A percentile compares a stretch with the other conserved stretches of the same genome.
These are phyloP conservation scores for Halophytophthora batemanensis DNA, from an alignment of 352 stramenopile genomes.

Conservation along the genomic window DNA sequence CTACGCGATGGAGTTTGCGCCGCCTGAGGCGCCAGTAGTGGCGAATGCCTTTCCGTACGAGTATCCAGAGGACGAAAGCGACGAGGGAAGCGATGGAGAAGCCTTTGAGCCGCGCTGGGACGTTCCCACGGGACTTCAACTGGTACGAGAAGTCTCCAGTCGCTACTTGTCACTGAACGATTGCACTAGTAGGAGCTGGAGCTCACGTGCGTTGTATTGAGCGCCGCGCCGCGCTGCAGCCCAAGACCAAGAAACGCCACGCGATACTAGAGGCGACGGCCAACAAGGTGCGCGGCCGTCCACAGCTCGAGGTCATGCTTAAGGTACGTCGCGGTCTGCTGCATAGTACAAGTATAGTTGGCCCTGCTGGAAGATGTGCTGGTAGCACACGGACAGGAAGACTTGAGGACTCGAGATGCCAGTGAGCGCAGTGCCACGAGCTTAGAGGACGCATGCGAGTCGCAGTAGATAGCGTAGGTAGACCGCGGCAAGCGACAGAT, in stretches of 20 bases:
- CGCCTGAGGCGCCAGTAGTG: slow-evolving; percentile 2
- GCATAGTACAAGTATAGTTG: background rate
- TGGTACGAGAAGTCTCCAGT: slow-evolving; percentile 17
- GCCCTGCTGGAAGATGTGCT: background rate
- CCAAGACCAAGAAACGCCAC: slow-evolving; percentile 39
- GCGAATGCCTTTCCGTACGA: slow-evolving; percentile 44
- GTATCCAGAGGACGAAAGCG: slow-evolving; percentile 34
- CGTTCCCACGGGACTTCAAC: slow-evolving; percentile 21
- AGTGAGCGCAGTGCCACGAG: too few species aligned
- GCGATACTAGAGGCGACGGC: slow-evolving; percentile 43
- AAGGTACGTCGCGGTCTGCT: slow-evolving; percentile 20
- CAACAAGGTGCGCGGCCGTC: slow-evolving; percentile 34
- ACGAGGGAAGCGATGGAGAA: slow-evolving; percentile 23
- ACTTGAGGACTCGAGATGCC: background rate
- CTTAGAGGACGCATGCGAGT: too few species aligned
- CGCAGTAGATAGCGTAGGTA: too few species aligned
- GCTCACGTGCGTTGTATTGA: slow-evolving; percentile 4
- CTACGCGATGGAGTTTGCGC: slow-evolving; percentile 40
- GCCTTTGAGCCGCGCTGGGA: slow-evolving; percentile 24
- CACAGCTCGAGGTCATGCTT: slow-evolving; percentile 48
- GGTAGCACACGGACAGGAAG: background rate
- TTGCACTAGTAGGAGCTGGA: too few species aligned
- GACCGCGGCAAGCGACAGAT: too few species aligned
- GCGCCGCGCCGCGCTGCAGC: slow-evolving; percentile 22
- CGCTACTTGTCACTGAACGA: too few species aligned